Percentiles rank a stretch among this genome's conserved stretches.
These are phyloP conservation scores for Digitaria exilis DNA, from an alignment of 202 grass and related monocot species.

Conservation along the genomic window DNA sequence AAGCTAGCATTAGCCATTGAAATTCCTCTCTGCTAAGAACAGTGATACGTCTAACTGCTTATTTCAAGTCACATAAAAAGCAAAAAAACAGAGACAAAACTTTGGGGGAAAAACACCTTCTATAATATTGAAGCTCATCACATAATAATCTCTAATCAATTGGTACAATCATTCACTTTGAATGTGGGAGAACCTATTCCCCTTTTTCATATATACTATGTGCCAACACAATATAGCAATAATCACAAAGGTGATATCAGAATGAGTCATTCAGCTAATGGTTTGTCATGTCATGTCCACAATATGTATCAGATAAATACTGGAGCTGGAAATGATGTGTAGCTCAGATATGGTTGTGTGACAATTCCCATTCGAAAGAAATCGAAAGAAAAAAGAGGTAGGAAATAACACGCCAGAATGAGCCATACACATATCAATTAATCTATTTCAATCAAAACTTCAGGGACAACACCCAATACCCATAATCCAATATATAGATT, in stretches of 20 bases:
- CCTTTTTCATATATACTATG: slow-evolving; percentile 3
- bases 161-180: neutral
- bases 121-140: slow-evolving; percentile 1
- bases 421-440: slow-evolving; percentile 31
- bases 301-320: neutral
- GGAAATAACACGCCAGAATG: slow-evolving; percentile 17
- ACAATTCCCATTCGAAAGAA: slow-evolving; percentile 23
- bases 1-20: slow-evolving; percentile 10
- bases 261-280: neutral
- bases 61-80: slow-evolving; percentile 7
- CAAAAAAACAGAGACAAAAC: neutral
- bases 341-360: neutral
- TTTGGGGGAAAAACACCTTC: neutral
- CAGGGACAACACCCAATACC: neutral
- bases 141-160: slow-evolving; percentile 22
- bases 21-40: slow-evolving; percentile 14
- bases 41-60: neutral
- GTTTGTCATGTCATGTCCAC: neutral
- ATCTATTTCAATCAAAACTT: slow-evolving; percentile 4
- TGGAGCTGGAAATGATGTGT: neutral
- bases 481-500: neutral
- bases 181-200: neutral
- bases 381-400: neutral
- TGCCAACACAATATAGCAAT: neutral
- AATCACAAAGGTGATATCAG: neutral